Evolutionary conservation across 495 filamentous ascomycete genomes (phyloP).

Genomic region (Penicillium soppii): DNA sequence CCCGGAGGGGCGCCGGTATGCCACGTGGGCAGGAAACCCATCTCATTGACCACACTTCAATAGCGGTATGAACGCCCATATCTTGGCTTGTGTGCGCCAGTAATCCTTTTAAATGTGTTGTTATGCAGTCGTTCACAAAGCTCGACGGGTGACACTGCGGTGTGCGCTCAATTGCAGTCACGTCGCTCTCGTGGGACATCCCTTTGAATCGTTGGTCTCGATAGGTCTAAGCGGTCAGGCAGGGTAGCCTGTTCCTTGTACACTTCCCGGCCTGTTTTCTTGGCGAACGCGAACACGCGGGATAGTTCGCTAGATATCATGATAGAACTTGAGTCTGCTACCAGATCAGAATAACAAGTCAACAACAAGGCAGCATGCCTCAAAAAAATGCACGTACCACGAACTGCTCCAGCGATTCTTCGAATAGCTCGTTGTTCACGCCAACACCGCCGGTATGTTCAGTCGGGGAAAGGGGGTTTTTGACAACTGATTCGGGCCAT

Average conservation of each 20-base stretch:
- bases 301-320: constrained; percentile 23
- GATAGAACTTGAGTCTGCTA: constrained; percentile 39
- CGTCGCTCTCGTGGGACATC: neutral
- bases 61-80: constrained; percentile 14
- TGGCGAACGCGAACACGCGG: neutral
- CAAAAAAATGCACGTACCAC: constrained; percentile 47
- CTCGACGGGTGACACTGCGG: constrained; percentile 1
- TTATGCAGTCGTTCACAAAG: neutral
- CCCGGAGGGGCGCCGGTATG: constrained; percentile 3
- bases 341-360: constrained; percentile 24
- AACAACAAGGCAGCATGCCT: constrained; percentile 5
- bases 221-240: neutral
- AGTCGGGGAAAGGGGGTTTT: constrained; percentile 86
- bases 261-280: neutral
- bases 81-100: neutral
- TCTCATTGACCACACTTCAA: constrained; percentile 15
- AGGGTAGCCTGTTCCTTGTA: neutral
- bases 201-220: neutral
- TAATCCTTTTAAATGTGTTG: neutral
- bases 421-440: constrained; percentile 92
- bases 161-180: constrained; percentile 1
- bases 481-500: constrained; percentile 64
- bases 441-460: constrained; percentile 88
- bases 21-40: constrained; percentile 19
- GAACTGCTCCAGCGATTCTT: constrained; percentile 86